Evolutionary conservation across 2,329 filamentous ascomycete genomes (phyloP).

Genomic region (Magnaporthales sp.): DNA sequence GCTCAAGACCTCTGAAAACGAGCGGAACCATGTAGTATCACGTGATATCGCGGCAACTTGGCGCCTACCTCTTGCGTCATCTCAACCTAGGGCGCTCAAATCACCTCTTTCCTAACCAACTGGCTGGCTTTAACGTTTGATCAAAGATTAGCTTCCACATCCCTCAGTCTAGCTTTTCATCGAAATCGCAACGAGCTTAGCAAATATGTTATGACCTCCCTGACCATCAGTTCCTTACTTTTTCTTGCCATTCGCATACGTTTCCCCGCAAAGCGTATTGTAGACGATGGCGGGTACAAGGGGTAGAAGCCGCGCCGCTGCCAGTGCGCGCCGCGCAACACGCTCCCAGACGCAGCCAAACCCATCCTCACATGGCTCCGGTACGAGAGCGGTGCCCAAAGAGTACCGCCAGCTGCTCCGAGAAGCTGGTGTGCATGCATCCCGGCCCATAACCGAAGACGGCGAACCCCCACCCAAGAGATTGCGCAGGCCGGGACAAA

Average conservation of each 20-base stretch:
- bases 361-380: not conserved
- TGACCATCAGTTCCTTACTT: not conserved
- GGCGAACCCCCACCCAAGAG: constrained; percentile 12
- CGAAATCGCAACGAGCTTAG: not conserved
- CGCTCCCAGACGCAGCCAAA: constrained; percentile 2
- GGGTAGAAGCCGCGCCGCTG: not conserved
- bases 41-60: not conserved
- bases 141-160: too few species aligned
- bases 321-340: constrained; percentile 1
- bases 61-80: not conserved
- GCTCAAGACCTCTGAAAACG: not conserved
- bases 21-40: not conserved
- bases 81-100: too few species aligned
- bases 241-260: not conserved
- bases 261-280: not conserved
- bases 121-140: too few species aligned
- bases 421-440: constrained; percentile 10
- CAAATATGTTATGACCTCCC: not conserved
- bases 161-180: not conserved
- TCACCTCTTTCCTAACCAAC: too few species aligned
- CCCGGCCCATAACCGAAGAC: not conserved
- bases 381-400: constrained; percentile 4
- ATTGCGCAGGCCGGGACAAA: constrained; percentile 14
- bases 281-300: not conserved
- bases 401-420: constrained; percentile 13